Base-by-base conservation (phyloP, 345 rosid genomes). In the Moricandia arvensis region DNA sequence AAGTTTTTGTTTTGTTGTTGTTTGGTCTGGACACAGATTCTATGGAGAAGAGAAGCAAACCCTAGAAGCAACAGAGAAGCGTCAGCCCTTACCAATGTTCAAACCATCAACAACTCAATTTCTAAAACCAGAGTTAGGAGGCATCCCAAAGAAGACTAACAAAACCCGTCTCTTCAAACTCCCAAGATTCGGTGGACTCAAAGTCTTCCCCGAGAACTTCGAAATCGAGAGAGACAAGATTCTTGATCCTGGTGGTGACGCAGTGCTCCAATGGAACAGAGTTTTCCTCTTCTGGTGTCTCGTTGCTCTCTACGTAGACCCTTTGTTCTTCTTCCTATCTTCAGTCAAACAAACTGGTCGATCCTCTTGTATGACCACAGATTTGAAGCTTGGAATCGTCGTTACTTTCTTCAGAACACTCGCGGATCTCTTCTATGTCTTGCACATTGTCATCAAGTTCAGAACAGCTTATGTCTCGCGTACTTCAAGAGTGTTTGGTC, bases 381-480 rank as follows among this genome's bases (percentile, higher is more conserved):
- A 88, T 73, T 65, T 78, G 84, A 86, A 82, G 21, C 80, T 91
- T 68, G 93, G 91, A 12, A 89, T 94, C n/a, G 83, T 84, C 6
- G 80, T 90, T 8, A 90, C 95, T 5, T 85, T 80, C 83, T 87
- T 90, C 57, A 83, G 93, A 59, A 85, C 93, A 6, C 62, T 91
- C 6, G 93, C 98, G 1, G 91, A 91, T 81, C 62, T 86, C 29
- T 91, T 90, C 54, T 90, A 88, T 51, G 43, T 85, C 16, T 74
- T 88, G 74, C 91, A 90, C 35, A 79, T 91, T 61, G 79, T 85
- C 11, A 62, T 91, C 31, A 90, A 91, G 80, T 90, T 89, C 75
- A 75, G 91, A 62, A 94, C 98, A 7, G 98, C 89, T 76, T 91
- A 84, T 59, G 90, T 91, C 5, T 84, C 94, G 12, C 96, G 88